A percentile compares a stretch with the other conserved stretches of the same genome.
phyloP scores from a whole-genome alignment of 2,329 filamentous ascomycete genomes.

The Trichoderma arundinaceum region DNA sequence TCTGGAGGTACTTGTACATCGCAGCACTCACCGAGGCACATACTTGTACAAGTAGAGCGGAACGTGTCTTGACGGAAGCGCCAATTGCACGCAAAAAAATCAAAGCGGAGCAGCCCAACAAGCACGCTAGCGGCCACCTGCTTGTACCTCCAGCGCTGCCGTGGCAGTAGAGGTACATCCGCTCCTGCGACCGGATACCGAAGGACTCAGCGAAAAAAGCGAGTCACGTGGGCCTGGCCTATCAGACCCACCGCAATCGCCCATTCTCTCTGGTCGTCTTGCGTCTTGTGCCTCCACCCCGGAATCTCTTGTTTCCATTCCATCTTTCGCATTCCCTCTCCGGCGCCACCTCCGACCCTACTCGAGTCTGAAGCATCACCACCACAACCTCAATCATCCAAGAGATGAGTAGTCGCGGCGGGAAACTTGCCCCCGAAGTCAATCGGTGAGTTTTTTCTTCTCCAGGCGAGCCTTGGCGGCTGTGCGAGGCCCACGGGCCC shows the following conservation, averaged over 20 bases:
- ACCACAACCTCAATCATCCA: slow-evolving; percentile 50
- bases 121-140: slow-evolving; percentile 14
- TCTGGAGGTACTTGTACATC: neutral
- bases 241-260: slow-evolving; percentile 32
- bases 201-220: slow-evolving; percentile 16
- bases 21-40: slow-evolving; percentile 17
- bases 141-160: neutral
- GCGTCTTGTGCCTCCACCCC: slow-evolving; percentile 40
- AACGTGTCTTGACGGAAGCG: slow-evolving; percentile 17
- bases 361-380: slow-evolving; percentile 42
- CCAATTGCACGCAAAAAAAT: slow-evolving; percentile 19
- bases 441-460: slow-evolving; percentile 70
- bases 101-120: slow-evolving; percentile 1
- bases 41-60: neutral
- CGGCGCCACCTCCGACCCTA: slow-evolving; percentile 35
- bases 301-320: slow-evolving; percentile 37
- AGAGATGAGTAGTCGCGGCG: slow-evolving; percentile 96
- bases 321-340: slow-evolving; percentile 30
- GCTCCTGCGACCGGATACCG: neutral
- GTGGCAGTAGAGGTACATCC: neutral
- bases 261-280: slow-evolving; percentile 32
- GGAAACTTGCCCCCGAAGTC: slow-evolving; percentile 99
- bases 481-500: slow-evolving; percentile 32
- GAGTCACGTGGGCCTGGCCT: slow-evolving; percentile 30
- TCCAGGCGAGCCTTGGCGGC: slow-evolving; percentile 25